phyloP scores from a whole-genome alignment of 1,284 basidiomycete species.

The Cryptococcus sp. region DNA sequence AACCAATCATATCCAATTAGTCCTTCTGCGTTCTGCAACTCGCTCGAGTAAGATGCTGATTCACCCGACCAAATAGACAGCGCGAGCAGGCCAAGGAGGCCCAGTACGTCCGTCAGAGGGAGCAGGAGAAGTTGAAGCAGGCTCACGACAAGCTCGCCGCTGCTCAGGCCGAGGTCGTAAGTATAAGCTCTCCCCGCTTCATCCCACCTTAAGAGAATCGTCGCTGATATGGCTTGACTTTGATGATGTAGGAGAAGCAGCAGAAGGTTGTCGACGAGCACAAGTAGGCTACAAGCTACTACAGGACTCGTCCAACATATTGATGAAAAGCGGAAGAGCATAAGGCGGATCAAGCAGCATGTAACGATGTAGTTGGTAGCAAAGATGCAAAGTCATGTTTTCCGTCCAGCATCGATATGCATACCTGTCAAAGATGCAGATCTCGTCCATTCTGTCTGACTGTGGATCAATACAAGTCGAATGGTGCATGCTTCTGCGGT shows the following conservation, averaged over 20 bases:
- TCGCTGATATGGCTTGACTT: background rate
- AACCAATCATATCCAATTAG: background rate
- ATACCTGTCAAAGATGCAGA: background rate
- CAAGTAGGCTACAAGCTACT: slow-evolving; percentile 5
- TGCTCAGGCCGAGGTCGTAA: slow-evolving; percentile 46
- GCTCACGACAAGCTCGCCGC: slow-evolving; percentile 29
- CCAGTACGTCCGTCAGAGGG: slow-evolving; percentile 44
- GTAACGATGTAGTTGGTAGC: background rate
- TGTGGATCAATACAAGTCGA: no score
- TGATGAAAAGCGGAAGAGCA: background rate
- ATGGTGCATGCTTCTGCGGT: no score
- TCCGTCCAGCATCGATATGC: background rate
- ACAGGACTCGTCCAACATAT: background rate
- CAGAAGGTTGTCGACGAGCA: slow-evolving; percentile 19
- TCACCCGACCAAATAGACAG: slow-evolving; percentile 23
- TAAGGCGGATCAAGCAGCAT: background rate
- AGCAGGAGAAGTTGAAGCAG: slow-evolving; percentile 21
- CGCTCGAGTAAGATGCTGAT: background rate
- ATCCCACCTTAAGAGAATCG: background rate
- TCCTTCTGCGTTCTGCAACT: background rate
- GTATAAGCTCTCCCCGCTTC: slow-evolving; percentile 9
- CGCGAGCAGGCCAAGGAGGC: slow-evolving; percentile 51
- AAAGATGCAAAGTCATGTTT: background rate
- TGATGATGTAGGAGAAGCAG: slow-evolving; percentile 17
- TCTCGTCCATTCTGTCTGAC: no score